Percentiles rank a stretch among this genome's conserved stretches.
Evolutionary conservation across 2,329 filamentous ascomycete genomes (phyloP).

Genomic region (Aureobasidium sp.): DNA sequence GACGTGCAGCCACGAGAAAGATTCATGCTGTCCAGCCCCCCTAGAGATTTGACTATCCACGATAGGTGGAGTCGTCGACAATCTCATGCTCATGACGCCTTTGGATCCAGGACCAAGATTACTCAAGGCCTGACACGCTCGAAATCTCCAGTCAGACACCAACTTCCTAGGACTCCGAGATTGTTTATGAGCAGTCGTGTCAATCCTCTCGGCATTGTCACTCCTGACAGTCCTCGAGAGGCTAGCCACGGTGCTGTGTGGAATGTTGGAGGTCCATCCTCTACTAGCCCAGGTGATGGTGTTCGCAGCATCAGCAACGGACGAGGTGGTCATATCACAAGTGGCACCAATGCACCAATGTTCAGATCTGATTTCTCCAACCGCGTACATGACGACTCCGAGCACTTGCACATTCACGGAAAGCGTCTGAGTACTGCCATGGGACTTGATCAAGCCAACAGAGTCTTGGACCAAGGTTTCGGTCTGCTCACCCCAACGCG

Average conservation of each 20-base stretch:
- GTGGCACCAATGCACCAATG: slow-evolving; percentile 62
- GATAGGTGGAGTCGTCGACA: slow-evolving; percentile 1
- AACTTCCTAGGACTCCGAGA: not conserved
- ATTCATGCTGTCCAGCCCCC: slow-evolving; percentile 2
- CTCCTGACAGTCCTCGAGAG: slow-evolving; percentile 13
- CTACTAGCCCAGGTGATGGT: slow-evolving; percentile 41
- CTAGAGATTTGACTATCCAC: not conserved
- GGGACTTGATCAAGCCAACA: slow-evolving; percentile 61
- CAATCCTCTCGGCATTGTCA: not conserved
- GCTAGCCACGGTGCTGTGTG: slow-evolving; percentile 66
- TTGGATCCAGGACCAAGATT: not conserved
- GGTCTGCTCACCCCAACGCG: not conserved
- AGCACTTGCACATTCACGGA: slow-evolving; percentile 61
- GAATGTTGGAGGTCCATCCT: slow-evolving; percentile 62
- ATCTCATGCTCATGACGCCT: not conserved
- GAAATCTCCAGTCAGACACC: not conserved
- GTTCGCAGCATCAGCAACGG: slow-evolving; percentile 46
- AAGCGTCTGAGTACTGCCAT: slow-evolving; percentile 71
- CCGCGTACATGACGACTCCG: slow-evolving; percentile 38
- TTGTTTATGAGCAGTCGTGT: slow-evolving; percentile 9
- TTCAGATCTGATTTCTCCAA: slow-evolving; percentile 47
- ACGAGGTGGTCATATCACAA: slow-evolving; percentile 55
- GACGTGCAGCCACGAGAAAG: not conserved
- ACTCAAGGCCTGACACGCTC: not conserved
- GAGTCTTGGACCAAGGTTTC: slow-evolving; percentile 44